Percentiles rank a stretch among this genome's conserved stretches.
Evolutionary conservation across 2,329 filamentous ascomycete species (phyloP).

Genomic region (Aspergillus awamori): DNA sequence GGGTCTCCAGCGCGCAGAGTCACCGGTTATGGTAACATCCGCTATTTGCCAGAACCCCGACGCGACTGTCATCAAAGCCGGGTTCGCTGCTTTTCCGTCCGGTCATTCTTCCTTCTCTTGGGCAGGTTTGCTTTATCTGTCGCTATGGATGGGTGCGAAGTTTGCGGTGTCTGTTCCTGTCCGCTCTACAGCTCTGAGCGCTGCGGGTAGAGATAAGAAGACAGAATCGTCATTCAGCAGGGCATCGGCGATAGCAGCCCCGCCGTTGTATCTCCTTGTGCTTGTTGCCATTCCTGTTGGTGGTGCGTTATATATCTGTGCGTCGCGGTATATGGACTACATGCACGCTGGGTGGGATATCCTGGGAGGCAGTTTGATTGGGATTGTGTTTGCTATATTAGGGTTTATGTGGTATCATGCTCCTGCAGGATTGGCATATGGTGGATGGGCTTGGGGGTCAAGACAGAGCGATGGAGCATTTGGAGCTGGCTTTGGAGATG

Average conservation of each 20-base stretch:
- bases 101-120: conserved; percentile 3
- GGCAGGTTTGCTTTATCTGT: conserved; percentile 3
- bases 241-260: neutral
- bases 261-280: neutral
- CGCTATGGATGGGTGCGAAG: neutral
- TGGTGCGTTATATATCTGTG: conserved; percentile 2
- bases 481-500: neutral
- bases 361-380: neutral
- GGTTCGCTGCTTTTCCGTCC: conserved; percentile 3
- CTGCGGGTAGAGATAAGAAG: too few relatives aligned
- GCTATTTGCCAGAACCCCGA: neutral
- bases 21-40: neutral
- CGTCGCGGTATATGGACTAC: conserved; percentile 5
- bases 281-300: neutral
- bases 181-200: too few relatives aligned
- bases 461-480: neutral
- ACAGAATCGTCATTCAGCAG: neutral
- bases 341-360: conserved; percentile 12
- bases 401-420: conserved; percentile 5
- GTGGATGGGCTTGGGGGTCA: neutral
- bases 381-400: neutral
- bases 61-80: neutral
- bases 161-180: neutral
- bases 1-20: neutral
- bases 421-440: neutral